phyloP scores from a whole-genome alignment of 2,329 filamentous ascomycete species.

The Exophiala dermatitidis region DNA sequence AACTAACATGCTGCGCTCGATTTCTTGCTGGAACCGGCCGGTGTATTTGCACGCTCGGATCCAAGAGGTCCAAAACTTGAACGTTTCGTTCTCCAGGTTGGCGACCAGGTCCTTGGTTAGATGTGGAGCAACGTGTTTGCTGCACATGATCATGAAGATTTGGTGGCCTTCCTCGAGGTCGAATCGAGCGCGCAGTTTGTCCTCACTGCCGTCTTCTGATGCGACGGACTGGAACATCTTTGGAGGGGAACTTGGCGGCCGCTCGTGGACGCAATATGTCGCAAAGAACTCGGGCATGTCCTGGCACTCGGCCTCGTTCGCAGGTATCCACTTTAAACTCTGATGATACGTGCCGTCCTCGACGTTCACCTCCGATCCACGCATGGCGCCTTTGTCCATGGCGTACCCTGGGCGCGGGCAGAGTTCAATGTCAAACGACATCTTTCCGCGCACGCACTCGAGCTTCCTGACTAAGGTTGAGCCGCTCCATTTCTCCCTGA shows the following conservation, averaged over 20 bases:
- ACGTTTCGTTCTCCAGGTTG: constrained; percentile 56
- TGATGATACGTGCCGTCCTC: constrained; percentile 17
- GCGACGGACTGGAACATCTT: constrained; percentile 14
- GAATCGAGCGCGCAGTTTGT: constrained; percentile 12
- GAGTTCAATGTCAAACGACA: constrained; percentile 61
- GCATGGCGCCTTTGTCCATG: constrained; percentile 53
- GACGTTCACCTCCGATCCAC: constrained; percentile 25
- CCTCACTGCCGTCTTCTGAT: neutral
- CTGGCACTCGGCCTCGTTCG: neutral
- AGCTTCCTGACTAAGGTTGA: constrained; percentile 57
- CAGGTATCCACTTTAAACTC: constrained; percentile 10
- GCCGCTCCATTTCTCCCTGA: constrained; percentile 23
- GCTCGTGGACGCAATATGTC: constrained; percentile 15
- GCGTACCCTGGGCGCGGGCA: constrained; percentile 70
- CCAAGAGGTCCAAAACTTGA: constrained; percentile 67
- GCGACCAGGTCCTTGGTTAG: constrained; percentile 15
- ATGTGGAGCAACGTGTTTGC: constrained; percentile 14
- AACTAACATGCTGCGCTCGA: constrained; percentile 63
- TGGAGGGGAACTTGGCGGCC: constrained; percentile 1
- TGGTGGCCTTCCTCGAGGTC: constrained; percentile 21
- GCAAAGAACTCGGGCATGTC: constrained; percentile 20
- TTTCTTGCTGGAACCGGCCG: constrained; percentile 65
- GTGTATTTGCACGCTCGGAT: constrained; percentile 63
- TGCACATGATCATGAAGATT: constrained; percentile 22
- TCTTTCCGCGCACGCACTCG: constrained; percentile 62